Evolutionary conservation across 2,329 filamentous ascomycete genomes (phyloP), one percentile per base, ranked within the genome.

Genomic region (Trichoderma sp.): DNA sequence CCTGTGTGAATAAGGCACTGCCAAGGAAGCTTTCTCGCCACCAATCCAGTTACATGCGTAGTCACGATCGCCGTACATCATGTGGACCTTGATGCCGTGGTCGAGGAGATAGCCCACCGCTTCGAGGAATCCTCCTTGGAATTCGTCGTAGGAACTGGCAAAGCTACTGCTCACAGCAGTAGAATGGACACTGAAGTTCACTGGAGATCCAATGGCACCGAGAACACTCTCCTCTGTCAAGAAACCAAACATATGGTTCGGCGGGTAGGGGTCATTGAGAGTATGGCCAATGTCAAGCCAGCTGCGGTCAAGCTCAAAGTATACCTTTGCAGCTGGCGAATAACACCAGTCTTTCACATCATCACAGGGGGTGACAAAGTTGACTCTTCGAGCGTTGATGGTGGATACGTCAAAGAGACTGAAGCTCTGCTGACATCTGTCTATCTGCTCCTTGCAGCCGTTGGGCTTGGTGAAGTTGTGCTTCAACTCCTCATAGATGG

Each of bases 61-160:
- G 76, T 89, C 86, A 68, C 85, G 79, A 74, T 88, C 86, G 26
- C 86, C 87, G 77, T 94, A 92, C 73, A 93, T 85, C 71, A 95
- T 81, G 11, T 90, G 89, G 11, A 96, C 87, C 43, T 88, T 89
- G 55, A 93, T 85, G 32, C 89, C 89, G 0, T 80, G 82, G 49
- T 87, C 83, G 60, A 92, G 81, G 32, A 91, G 84, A 34, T 84
- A 80, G 59, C 87, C 88, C 2, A 91, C 81, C 68, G 86, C 82
- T 72, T 79, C 32, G 81, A 84, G 68, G 82, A 81, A 70, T 76
- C 75, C 18, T 82, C 85, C 54, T 81, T 83, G 78, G n/a, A 89
- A 79, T 72, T 88, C 84, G 74, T 87, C 86, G 16, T 85, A 83
- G 72, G 89, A 90, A 69, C 87, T 84, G 70, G 86, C 88, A 78